Base-by-base conservation (phyloP, 2,329 filamentous ascomycete species). In the Aspergillus clavatus region DNA sequence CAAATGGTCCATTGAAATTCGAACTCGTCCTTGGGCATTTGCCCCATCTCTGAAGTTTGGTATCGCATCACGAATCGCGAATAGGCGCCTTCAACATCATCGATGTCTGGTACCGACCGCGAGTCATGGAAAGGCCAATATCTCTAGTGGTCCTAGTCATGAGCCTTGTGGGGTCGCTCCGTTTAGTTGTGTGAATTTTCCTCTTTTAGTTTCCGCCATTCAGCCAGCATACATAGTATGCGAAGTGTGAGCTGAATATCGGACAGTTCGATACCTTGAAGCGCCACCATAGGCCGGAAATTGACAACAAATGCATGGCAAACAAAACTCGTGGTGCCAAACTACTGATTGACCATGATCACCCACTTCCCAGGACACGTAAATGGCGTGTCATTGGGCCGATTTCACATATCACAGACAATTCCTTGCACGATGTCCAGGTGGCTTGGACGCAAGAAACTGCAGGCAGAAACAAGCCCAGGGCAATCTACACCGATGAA, bases 51-150 rank as follows among this genome's bases (percentile, higher is more conserved):
- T n/a, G n/a, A n/a, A n/a, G n/a, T n/a, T 46, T 37, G 53, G 47
- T 53, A 54, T 45, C 52, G 51, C 54, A 53, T 54, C 50, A 48
- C 18, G 28, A 21, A 29, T 33, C 29, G 14, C 45, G 46, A 37
- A 40, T 55, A 55, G 47, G 48, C 51, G 51, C 53, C 42, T 29
- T 40, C 19, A 12, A 22, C 18, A 22, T 36, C 4, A 21, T 10
- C 29, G 18, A 33, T 33, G 29, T 33, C 7, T 6, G 29, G 29
- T 28, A 33, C 29, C 46, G 19, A 41, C 29, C 7, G 8, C 31
- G 12, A 21, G 26, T 26, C 41, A n/a, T 38, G 14, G 18, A 38
- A 33, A 28, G 4, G 23, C 16, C 40, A 12, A 18, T 22, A 43
- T 28, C 24, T 8, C 40, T 28, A 40, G 40, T 35, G n/a, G 38